phyloP scores from a whole-genome alignment of 1,284 basidiomycete genomes.

The Uromyces viciae-fabae region DNA sequence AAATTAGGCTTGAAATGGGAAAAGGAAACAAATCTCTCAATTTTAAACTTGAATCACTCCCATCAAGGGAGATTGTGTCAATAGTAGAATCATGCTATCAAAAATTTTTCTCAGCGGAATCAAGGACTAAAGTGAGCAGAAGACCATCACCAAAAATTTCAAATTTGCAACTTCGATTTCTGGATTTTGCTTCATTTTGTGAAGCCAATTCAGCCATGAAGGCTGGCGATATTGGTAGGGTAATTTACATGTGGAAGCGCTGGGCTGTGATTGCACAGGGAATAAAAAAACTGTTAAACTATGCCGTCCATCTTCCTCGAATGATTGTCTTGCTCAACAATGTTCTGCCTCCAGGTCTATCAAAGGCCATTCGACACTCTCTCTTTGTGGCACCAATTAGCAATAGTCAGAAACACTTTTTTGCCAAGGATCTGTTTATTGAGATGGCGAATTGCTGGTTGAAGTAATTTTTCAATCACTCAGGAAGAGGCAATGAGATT shows the following conservation, averaged over 20 bases:
- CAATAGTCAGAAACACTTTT: neutral
- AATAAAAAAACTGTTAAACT: neutral
- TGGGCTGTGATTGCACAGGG: conserved; percentile 13
- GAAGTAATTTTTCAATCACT: conserved; percentile 25
- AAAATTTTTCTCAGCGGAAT: neutral
- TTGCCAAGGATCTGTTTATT: neutral
- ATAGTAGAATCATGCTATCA: too few relatives aligned
- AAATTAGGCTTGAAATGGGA: neutral
- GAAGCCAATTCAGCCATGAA: neutral
- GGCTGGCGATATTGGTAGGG: neutral
- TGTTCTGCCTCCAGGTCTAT: neutral
- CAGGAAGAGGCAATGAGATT: neutral
- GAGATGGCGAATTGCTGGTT: conserved; percentile 9
- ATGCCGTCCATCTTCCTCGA: conserved; percentile 3
- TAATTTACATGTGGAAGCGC: neutral
- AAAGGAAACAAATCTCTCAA: neutral
- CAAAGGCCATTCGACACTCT: neutral
- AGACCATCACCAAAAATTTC: neutral
- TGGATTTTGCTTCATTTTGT: neutral
- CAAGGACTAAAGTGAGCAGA: neutral
- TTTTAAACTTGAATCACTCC: neutral
- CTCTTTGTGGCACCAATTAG: neutral
- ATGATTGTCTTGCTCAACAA: neutral
- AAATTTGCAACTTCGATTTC: neutral
- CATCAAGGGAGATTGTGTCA: neutral